Percentiles rank a stretch among this genome's conserved stretches.
Evolutionary conservation across 495 filamentous ascomycete species (phyloP).

Genomic region (Usnea hakonensis): DNA sequence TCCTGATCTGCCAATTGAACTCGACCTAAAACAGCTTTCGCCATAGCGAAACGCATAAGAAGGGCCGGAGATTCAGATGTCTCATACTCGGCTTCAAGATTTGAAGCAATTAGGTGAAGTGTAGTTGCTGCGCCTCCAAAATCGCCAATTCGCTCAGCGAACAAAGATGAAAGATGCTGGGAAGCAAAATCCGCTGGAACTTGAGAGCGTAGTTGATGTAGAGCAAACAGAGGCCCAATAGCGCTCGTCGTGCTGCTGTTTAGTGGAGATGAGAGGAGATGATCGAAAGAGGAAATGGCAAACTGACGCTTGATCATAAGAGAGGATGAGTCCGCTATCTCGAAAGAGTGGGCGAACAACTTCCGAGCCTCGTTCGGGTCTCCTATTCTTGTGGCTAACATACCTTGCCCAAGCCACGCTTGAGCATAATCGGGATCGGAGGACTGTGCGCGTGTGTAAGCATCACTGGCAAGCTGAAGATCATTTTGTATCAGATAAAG

Average conservation of each 20-base stretch:
- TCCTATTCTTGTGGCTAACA: slow-evolving; percentile 69
- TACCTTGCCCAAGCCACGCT: slow-evolving; percentile 89
- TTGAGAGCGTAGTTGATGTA: slow-evolving; percentile 69
- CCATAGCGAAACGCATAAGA: slow-evolving; percentile 68
- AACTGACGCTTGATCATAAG: slow-evolving; percentile 67
- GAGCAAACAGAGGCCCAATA: slow-evolving; percentile 76
- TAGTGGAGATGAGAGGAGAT: slow-evolving; percentile 49
- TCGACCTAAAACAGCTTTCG: slow-evolving; percentile 81
- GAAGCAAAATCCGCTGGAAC: slow-evolving; percentile 57
- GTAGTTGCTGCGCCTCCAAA: slow-evolving; percentile 53
- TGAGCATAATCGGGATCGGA: slow-evolving; percentile 85
- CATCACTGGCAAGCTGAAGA: slow-evolving; percentile 71
- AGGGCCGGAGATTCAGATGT: slow-evolving; percentile 63
- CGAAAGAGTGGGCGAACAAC: slow-evolving; percentile 92
- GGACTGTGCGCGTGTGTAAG: slow-evolving; percentile 85
- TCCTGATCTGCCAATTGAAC: slow-evolving; percentile 59
- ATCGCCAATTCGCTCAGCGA: slow-evolving; percentile 71
- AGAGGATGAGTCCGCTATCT: slow-evolving; percentile 72
- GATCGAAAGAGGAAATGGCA: slow-evolving; percentile 68
- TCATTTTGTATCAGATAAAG: slow-evolving; percentile 82
- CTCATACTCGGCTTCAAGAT: slow-evolving; percentile 76
- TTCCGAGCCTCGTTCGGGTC: slow-evolving; percentile 66
- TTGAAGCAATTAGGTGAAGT: slow-evolving; percentile 56
- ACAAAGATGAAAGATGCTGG: slow-evolving; percentile 69
- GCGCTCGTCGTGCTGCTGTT: slow-evolving; percentile 54